These are phyloP conservation scores for Fusarium liriodendri DNA, from an alignment of 2,329 filamentous ascomycete genomes.

Conservation along the genomic window DNA sequence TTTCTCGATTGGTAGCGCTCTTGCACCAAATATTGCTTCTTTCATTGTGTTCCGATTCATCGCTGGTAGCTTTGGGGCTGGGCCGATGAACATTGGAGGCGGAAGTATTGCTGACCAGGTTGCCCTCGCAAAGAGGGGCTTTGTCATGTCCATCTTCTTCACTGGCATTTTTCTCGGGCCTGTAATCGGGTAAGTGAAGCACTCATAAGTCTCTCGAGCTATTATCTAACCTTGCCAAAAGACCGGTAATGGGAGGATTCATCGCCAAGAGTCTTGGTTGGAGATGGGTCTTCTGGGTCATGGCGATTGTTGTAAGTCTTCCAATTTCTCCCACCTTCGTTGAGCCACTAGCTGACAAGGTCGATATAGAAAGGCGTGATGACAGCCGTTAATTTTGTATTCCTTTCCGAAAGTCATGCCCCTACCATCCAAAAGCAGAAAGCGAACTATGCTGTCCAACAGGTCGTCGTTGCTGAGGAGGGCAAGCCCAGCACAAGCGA, in stretches of 20 bases:
- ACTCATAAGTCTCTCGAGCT: background rate
- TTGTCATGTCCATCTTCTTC: slow-evolving; percentile 24
- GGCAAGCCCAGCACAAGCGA: background rate
- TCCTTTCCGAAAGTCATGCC: slow-evolving; percentile 8
- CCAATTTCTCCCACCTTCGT: fast-evolving
- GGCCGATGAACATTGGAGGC: slow-evolving; percentile 15
- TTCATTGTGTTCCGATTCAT: slow-evolving; percentile 20
- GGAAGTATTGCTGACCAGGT: slow-evolving; percentile 10
- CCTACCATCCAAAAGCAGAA: slow-evolving; percentile 1
- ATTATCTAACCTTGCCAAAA: fast-evolving
- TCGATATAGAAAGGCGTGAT: background rate
- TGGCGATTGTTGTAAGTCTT: slow-evolving; percentile 8
- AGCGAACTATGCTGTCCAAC: background rate
- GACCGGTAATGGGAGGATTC: slow-evolving; percentile 12
- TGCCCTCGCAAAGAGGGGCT: background rate
- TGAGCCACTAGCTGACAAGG: background rate
- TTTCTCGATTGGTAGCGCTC: slow-evolving; percentile 5
- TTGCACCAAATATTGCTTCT: background rate
- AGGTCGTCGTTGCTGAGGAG: fast-evolving
- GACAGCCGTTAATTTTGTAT: background rate
- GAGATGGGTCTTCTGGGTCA: slow-evolving; percentile 24
- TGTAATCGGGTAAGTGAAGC: background rate
- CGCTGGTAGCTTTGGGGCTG: slow-evolving; percentile 9
- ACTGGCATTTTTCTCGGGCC: slow-evolving; percentile 11
- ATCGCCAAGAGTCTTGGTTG: slow-evolving; percentile 4